Percentiles rank a stretch among this genome's conserved stretches.
These are phyloP conservation scores for Hypoxylon sp. DNA, from an alignment of 2,329 filamentous ascomycete genomes.

Conservation along the genomic window DNA sequence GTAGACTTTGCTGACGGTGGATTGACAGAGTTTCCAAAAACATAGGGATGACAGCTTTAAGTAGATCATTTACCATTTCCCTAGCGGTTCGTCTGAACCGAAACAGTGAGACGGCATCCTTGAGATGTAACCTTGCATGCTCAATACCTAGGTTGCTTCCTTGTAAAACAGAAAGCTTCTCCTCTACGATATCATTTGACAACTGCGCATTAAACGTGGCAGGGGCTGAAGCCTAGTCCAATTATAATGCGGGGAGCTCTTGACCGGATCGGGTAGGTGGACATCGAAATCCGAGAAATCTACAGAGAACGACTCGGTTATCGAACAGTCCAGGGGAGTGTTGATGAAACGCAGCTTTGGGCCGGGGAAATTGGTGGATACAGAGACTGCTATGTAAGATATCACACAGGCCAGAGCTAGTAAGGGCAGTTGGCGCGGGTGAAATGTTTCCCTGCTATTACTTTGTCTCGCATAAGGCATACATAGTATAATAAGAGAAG, in stretches of 20 bases:
- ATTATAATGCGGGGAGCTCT: conserved; percentile 11
- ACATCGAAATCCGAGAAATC: conserved; percentile 15
- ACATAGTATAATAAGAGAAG: background rate
- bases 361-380: background rate
- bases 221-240: conserved; percentile 18
- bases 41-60: conserved; percentile 20
- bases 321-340: background rate
- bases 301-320: conserved; percentile 18
- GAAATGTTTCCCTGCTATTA: background rate
- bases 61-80: conserved; percentile 21
- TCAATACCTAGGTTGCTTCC: conserved; percentile 8
- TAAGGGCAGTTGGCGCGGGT: background rate
- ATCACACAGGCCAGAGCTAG: background rate
- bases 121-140: conserved; percentile 24
- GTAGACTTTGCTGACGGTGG: background rate
- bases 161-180: conserved; percentile 16
- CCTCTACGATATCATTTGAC: conserved; percentile 20
- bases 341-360: background rate
- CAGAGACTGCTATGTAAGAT: background rate
- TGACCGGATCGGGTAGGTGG: conserved; percentile 34
- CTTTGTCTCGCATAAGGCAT: background rate
- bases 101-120: conserved; percentile 27
- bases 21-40: conserved; percentile 3
- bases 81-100: conserved; percentile 5
- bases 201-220: conserved; percentile 15